phyloP scores from a whole-genome alignment of 2,329 filamentous ascomycete genomes.

The Aspergillus fijiensis region DNA sequence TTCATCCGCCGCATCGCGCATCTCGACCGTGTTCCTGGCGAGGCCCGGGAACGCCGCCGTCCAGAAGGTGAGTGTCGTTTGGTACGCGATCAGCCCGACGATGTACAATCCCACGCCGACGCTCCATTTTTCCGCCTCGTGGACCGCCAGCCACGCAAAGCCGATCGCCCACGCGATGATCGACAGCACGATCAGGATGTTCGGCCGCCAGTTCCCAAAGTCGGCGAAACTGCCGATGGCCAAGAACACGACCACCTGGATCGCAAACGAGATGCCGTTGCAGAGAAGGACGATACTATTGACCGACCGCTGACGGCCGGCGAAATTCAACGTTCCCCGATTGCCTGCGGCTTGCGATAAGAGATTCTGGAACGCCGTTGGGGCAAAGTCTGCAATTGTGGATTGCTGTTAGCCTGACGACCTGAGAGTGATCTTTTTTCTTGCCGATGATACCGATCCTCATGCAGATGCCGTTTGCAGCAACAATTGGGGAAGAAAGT shows the following conservation, averaged over 20 bases:
- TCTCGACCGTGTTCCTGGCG: slow-evolving; percentile 53
- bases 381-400: slow-evolving; percentile 52
- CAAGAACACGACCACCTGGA: slow-evolving; percentile 58
- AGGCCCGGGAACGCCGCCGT: slow-evolving; percentile 63
- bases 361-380: slow-evolving; percentile 65
- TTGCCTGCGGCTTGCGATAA: slow-evolving; percentile 61
- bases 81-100: slow-evolving; percentile 65
- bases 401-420: not conserved
- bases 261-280: slow-evolving; percentile 68
- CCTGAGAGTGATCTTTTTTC: not conserved
- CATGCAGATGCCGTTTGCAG: too few species aligned
- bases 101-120: slow-evolving; percentile 63
- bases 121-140: slow-evolving; percentile 60
- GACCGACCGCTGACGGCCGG: slow-evolving; percentile 58
- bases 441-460: too few species aligned
- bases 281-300: slow-evolving; percentile 65
- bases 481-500: not conserved
- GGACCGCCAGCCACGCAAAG: slow-evolving; percentile 67
- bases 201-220: slow-evolving; percentile 64
- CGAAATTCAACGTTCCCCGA: slow-evolving; percentile 54
- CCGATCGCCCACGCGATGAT: slow-evolving; percentile 62
- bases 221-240: slow-evolving; percentile 54
- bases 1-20: slow-evolving; percentile 52
- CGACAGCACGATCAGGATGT: slow-evolving; percentile 62
- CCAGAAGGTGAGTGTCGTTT: slow-evolving; percentile 68